These are phyloP conservation scores for Lyophyllum atratum DNA, from an alignment of 768 basidiomycete genomes.

Conservation along the genomic window DNA sequence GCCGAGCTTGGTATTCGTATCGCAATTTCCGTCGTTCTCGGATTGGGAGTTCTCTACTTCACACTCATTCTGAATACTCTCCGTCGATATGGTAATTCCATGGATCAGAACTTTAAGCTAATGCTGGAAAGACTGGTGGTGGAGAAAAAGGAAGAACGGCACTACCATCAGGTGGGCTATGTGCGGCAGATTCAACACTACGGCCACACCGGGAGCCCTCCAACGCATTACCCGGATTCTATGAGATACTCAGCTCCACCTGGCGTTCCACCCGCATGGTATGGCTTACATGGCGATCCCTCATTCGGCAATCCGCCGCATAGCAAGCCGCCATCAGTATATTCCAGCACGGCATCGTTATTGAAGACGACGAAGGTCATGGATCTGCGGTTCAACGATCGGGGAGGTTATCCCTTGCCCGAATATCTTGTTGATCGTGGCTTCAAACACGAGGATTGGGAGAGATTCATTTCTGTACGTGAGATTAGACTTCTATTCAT, in stretches of 20 bases:
- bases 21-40: conserved; percentile 51
- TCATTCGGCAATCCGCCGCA: too few species aligned
- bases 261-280: not conserved
- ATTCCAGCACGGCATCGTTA: not conserved
- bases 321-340: too few species aligned
- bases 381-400: conserved; percentile 20
- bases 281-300: not conserved
- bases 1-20: conserved; percentile 56
- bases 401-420: conserved; percentile 13
- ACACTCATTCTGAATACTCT: conserved; percentile 53
- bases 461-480: conserved; percentile 20
- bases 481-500: not conserved
- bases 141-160: not conserved
- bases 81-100: conserved; percentile 47
- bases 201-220: not conserved
- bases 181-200: not conserved
- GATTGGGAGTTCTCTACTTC: conserved; percentile 55
- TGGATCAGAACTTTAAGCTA: conserved; percentile 31
- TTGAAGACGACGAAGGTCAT: conserved; percentile 19
- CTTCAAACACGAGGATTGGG: conserved; percentile 19
- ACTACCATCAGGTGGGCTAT: not conserved
- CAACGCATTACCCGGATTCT: not conserved
- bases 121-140: not conserved
- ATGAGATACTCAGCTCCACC: not conserved
- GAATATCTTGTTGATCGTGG: conserved; percentile 7